Base-by-base conservation (phyloP, 345 rosid species). In the Sonneratia alba region DNA sequence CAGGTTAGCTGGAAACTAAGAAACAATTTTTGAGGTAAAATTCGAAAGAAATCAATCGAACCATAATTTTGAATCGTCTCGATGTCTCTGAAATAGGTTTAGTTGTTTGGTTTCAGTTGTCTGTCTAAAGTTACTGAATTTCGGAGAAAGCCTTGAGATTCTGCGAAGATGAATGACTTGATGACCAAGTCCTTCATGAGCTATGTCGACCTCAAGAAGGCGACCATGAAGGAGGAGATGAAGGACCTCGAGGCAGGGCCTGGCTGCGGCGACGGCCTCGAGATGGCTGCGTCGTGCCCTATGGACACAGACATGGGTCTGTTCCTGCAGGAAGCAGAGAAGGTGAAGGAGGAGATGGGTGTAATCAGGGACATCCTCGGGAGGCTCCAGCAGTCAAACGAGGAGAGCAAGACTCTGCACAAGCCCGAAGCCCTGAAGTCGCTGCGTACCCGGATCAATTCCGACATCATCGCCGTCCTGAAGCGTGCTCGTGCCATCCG, bases 171-270 rank as follows among this genome's bases (percentile, higher is more conserved):
- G 99, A 95, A 95, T 76, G 99, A 95, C 65, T 70, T 95, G 53
- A 92, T 92, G 99, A 95, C 99, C 68, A 92, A 95, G 79, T 95
- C 99, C 37, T 95, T 90, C 79, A 79, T 79, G 76, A 95, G 93
- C 83, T 92, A 95, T 68, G 99, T 90, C 36, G 97, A 95, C 73
- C 83, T 92, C 56, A 90, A 89, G 81, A 95, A 90, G 74, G 96
- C 89, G 78, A 97, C 99, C 65, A 85, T 92, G 88, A 90, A 90
- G 74, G 96, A 90, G 79, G 99, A 97, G 67, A 47, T 47, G 51
- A 90, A 82, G 76, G 99, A 95, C 74, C 84, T 89, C 0, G 99
- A 92, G 86, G 95, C 93, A 3, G 97, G 93, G 55, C 88, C 82
- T 0, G 93, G 10, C 10, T 42, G 7, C 15, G 51, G 87, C 49